Percentiles rank a stretch among this genome's conserved stretches.
These are phyloP conservation scores for Nitzschia sp. DNA, from an alignment of 108 stramenopile genomes.

Conservation along the genomic window DNA sequence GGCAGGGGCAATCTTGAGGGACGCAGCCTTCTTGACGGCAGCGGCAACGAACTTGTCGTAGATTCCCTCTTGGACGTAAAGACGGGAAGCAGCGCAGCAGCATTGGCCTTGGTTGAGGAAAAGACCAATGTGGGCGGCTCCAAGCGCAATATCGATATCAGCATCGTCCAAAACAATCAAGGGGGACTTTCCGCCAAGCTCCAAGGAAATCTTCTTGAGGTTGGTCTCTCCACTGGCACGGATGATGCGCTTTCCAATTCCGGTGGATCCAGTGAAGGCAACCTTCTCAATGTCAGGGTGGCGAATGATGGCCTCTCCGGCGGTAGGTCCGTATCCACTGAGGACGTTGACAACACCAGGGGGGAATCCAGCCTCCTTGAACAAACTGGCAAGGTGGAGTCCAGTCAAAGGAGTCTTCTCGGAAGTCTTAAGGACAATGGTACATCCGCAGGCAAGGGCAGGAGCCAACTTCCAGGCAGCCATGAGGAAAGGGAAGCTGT, in stretches of 20 bases:
- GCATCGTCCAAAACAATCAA: slow-evolving; percentile 91
- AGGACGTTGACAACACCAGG: slow-evolving; percentile 64
- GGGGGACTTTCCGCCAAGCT: slow-evolving; percentile 92
- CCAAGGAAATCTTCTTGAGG: slow-evolving; percentile 75
- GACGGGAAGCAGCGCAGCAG: slow-evolving; percentile 61
- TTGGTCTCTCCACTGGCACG: slow-evolving; percentile 7
- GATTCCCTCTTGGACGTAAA: slow-evolving; percentile 63
- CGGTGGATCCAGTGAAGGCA: slow-evolving; percentile 67
- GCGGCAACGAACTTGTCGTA: slow-evolving; percentile 57
- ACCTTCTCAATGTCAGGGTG: slow-evolving; percentile 44
- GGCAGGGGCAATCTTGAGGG: slow-evolving; percentile 5
- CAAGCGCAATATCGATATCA: slow-evolving; percentile 74
- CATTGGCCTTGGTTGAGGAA: slow-evolving; percentile 75
- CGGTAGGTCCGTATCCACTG: slow-evolving; percentile 45
- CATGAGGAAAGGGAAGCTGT: slow-evolving; percentile 74
- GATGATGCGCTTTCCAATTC: slow-evolving; percentile 41
- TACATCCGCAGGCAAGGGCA: slow-evolving; percentile 73
- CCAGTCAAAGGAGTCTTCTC: slow-evolving; percentile 75
- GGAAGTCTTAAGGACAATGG: slow-evolving; percentile 74
- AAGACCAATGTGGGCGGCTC: slow-evolving; percentile 42
- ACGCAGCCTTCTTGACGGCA: slow-evolving; percentile 48
- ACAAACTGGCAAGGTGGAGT: slow-evolving; percentile 36
- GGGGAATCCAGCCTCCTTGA: slow-evolving; percentile 54
- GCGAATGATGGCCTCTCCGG: slow-evolving; percentile 9
- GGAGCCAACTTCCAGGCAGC: slow-evolving; percentile 81